Conservation (phyloP, 345 rosid genomes). For the Rhodamnia argentea region DNA sequence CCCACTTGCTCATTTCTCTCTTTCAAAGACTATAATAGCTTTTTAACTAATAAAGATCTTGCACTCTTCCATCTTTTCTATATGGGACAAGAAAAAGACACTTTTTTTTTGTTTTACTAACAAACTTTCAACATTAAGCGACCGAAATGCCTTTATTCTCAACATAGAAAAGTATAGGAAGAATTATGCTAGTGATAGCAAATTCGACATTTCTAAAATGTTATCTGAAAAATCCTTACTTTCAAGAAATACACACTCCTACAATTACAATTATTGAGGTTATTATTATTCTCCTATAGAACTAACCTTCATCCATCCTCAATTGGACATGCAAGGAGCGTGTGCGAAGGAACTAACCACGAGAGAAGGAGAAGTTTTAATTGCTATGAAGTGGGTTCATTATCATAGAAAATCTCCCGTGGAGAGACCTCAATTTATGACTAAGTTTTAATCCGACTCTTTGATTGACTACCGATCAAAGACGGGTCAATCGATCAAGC, state of each 20-base stretch:
- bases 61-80: no score
- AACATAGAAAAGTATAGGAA: no score
- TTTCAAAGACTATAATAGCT: no score
- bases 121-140: no score
- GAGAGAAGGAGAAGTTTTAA: not conserved
- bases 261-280: no score
- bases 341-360: not conserved
- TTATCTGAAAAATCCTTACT: not conserved
- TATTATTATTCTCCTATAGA: not conserved
- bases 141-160: no score
- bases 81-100: no score
- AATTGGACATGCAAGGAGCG: not conserved
- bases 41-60: no score
- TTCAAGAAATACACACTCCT: no score
- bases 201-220: not conserved
- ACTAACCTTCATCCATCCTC: not conserved
- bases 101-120: no score
- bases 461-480: not conserved
- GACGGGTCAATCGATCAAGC: not conserved
- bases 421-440: not conserved
- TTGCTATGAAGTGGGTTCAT: no score
- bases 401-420: not conserved
- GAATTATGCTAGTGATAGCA: not conserved
- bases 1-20: no score
- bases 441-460: not conserved